A percentile compares a stretch with the other conserved stretches of the same genome.
These are phyloP conservation scores for Ceratocystis cubensis DNA, from an alignment of 2,329 filamentous ascomycete genomes.

Conservation along the genomic window DNA sequence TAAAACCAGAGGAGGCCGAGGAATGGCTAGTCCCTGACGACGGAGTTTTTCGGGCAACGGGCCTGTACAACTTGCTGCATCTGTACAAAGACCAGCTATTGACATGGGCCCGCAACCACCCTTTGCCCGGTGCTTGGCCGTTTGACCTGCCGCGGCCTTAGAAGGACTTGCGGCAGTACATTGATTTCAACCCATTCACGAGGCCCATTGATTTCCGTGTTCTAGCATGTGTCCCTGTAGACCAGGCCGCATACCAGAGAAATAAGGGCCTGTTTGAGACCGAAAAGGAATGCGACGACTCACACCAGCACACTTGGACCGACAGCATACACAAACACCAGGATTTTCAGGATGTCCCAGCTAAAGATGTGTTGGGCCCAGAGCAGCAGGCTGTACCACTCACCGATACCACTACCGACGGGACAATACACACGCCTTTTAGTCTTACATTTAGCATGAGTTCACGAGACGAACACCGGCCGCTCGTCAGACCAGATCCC, in stretches of 20 bases:
- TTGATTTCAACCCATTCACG: neutral
- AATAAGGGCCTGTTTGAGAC: neutral
- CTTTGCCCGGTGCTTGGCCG: neutral
- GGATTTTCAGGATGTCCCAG: neutral
- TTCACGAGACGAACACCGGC: neutral
- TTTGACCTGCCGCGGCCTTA: constrained; percentile 4
- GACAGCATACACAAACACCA: neutral
- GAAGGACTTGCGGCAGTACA: constrained; percentile 7
- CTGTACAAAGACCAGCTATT: constrained; percentile 12
- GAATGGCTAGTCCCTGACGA: neutral
- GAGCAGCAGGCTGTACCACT: neutral
- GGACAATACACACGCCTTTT: neutral
- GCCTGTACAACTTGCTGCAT: constrained; percentile 2
- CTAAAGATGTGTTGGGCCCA: neutral
- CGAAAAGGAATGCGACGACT: neutral
- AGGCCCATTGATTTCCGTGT: neutral
- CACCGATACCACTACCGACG: neutral
- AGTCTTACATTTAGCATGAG: neutral
- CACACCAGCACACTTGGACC: neutral
- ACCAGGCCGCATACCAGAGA: constrained; percentile 2
- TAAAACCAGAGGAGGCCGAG: neutral
- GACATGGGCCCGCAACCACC: constrained; percentile 1
- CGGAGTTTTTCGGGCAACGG: neutral
- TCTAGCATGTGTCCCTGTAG: constrained; percentile 2
- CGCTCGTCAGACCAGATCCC: neutral